phyloP scores from a whole-genome alignment of 1,284 basidiomycete genomes.

The Austroboletus rostrupii region DNA sequence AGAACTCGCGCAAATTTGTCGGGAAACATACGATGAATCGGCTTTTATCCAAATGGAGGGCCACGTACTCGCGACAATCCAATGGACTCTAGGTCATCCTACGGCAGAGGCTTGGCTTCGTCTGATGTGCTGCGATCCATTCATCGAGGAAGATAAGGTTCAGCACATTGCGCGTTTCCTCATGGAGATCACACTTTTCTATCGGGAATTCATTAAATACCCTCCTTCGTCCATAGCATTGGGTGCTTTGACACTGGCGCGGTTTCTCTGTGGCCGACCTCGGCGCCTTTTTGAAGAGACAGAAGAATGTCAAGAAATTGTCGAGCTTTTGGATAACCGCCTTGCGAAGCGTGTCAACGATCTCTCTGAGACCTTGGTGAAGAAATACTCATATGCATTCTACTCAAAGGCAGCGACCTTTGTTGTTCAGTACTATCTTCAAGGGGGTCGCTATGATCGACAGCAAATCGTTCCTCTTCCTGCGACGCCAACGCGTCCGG shows the following conservation, averaged over 20 bases:
- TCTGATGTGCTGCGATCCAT: slow-evolving; percentile 66
- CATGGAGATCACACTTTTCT: slow-evolving; percentile 98
- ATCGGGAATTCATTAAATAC: slow-evolving; percentile 89
- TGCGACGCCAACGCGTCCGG: slow-evolving; percentile 62
- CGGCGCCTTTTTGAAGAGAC: slow-evolving; percentile 79
- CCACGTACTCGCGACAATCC: slow-evolving; percentile 93
- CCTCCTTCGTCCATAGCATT: slow-evolving; percentile 84
- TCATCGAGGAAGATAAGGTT: slow-evolving; percentile 81
- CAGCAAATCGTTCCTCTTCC: slow-evolving; percentile 54
- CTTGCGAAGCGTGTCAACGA: slow-evolving; percentile 84
- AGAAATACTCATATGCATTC: slow-evolving; percentile 95
- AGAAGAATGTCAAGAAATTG: slow-evolving; percentile 71
- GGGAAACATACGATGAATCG: slow-evolving; percentile 91
- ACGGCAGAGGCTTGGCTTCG: slow-evolving; percentile 98
- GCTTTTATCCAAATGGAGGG: slow-evolving; percentile 98
- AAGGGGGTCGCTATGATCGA: slow-evolving; percentile 65
- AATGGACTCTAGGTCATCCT: slow-evolving; percentile 96
- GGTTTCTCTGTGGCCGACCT: slow-evolving; percentile 78
- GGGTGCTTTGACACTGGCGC: slow-evolving; percentile 85
- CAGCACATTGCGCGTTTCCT: slow-evolving; percentile 95
- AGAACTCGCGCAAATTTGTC: slow-evolving; percentile 93
- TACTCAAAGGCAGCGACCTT: slow-evolving; percentile 92
- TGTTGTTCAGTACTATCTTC: slow-evolving; percentile 88
- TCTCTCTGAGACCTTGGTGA: slow-evolving; percentile 89
- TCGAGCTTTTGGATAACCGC: slow-evolving; percentile 81